These are phyloP conservation scores for Colletotrichum karsti DNA, from an alignment of 2,329 filamentous ascomycete species.

Conservation along the genomic window DNA sequence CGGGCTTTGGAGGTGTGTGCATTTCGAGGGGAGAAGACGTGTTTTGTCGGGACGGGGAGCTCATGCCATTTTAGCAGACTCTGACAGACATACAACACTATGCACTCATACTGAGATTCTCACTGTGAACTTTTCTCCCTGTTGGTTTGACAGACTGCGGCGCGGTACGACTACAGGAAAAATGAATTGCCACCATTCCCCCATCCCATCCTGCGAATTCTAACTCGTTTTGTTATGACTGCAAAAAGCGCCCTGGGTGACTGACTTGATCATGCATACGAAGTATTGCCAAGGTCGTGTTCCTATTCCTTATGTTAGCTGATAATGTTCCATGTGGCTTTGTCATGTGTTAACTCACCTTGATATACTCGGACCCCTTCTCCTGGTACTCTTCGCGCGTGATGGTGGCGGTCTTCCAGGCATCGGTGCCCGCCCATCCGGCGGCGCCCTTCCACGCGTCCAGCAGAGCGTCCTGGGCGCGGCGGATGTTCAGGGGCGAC, in stretches of 20 bases:
- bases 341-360: constrained; percentile 59
- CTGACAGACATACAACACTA: no score
- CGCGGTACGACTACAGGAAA: no score
- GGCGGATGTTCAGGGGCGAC: constrained; percentile 73
- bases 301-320: constrained; percentile 52
- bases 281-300: constrained; percentile 71
- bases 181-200: no score
- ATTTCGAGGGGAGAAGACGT: neutral
- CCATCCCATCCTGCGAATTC: no score
- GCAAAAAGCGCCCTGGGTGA: neutral
- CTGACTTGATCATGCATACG: constrained; percentile 50
- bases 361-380: constrained; percentile 93
- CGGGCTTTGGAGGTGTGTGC: neutral
- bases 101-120: no score
- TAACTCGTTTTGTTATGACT: no score
- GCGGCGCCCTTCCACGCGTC: constrained; percentile 97
- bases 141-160: no score
- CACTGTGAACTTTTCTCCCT: no score
- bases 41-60: no score
- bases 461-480: constrained; percentile 78
- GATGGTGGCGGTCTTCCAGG: constrained; percentile 72
- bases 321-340: neutral
- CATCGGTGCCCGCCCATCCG: constrained; percentile 74
- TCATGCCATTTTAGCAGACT: no score
- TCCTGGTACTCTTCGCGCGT: constrained; percentile 86